Percentiles rank a stretch among this genome's conserved stretches.
Evolutionary conservation across 805 yeast genomes (phyloP).

Genomic region (Myxozyma nipponensis): DNA sequence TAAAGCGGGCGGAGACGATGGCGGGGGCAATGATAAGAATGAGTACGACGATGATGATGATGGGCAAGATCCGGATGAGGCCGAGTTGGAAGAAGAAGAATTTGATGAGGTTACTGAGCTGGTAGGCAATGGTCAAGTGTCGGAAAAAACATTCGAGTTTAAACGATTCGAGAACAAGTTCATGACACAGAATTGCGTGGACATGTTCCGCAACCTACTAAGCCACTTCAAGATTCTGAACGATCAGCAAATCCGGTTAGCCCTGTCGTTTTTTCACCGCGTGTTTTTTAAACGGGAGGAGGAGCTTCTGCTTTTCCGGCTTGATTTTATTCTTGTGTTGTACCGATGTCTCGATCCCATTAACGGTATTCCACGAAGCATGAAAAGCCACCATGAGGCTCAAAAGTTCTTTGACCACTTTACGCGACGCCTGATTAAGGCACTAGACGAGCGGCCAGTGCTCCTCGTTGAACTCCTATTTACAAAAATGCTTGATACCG

Average conservation of each 20-base stretch:
- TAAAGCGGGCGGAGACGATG: constrained; percentile 28
- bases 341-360: constrained; percentile 49
- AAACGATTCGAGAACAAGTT: constrained; percentile 44
- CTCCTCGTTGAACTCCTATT: constrained; percentile 64
- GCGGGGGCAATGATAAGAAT: constrained; percentile 41
- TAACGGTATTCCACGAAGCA: constrained; percentile 46
- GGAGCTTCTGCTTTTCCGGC: constrained; percentile 55
- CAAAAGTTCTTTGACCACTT: constrained; percentile 63
- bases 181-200: constrained; percentile 56
- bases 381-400: constrained; percentile 52
- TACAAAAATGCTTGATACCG: constrained; percentile 48
- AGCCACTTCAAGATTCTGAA: constrained; percentile 58
- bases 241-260: constrained; percentile 56
- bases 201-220: constrained; percentile 61
- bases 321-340: constrained; percentile 66
- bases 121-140: constrained; percentile 34
- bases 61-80: constrained; percentile 18
- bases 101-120: constrained; percentile 18
- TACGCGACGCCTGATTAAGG: constrained; percentile 54
- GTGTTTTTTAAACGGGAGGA: constrained; percentile 61
- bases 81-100: constrained; percentile 19
- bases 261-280: constrained; percentile 67
- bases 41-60: constrained; percentile 17
- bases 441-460: constrained; percentile 49
- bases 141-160: constrained; percentile 50